Percentiles rank a stretch among this genome's conserved stretches.
These are phyloP conservation scores for Capsicum rhomboideum DNA, from an alignment of 257 asterid species.

Conservation along the genomic window DNA sequence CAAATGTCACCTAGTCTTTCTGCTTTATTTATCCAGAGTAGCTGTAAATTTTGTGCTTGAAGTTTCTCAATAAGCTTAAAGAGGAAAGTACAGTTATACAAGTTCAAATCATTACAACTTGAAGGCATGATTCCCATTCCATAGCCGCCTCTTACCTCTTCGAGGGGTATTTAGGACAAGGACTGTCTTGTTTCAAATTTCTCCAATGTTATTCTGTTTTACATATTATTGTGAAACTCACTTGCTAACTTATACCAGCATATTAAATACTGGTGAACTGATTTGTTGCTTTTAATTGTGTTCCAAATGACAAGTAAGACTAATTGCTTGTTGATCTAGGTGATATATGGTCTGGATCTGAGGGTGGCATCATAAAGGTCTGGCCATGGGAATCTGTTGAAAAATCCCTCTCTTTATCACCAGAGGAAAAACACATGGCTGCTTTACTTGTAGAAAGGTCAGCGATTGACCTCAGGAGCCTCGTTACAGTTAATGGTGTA, in stretches of 20 bases:
- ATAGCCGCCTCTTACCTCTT: neutral
- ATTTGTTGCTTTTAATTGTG: neutral
- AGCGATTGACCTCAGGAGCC: slow-evolving; percentile 66
- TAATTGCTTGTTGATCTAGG: slow-evolving; percentile 31
- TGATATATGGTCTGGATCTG: slow-evolving; percentile 97
- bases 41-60: neutral
- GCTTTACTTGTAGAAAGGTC: slow-evolving; percentile 84
- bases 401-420: slow-evolving; percentile 68
- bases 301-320: neutral
- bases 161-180: neutral
- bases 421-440: slow-evolving; percentile 91
- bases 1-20: neutral
- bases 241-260: neutral
- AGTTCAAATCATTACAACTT: neutral
- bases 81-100: neutral
- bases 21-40: neutral
- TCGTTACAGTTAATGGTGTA: slow-evolving; percentile 81
- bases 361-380: slow-evolving; percentile 63
- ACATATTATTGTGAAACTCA: neutral
- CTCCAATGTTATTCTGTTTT: neutral
- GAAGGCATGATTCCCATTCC: neutral
- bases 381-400: slow-evolving; percentile 97
- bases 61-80: neutral
- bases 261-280: neutral
- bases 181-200: neutral